Base-by-base conservation (phyloP, 2,329 filamentous ascomycete species). In the Emmonsiellopsis sp. region DNA sequence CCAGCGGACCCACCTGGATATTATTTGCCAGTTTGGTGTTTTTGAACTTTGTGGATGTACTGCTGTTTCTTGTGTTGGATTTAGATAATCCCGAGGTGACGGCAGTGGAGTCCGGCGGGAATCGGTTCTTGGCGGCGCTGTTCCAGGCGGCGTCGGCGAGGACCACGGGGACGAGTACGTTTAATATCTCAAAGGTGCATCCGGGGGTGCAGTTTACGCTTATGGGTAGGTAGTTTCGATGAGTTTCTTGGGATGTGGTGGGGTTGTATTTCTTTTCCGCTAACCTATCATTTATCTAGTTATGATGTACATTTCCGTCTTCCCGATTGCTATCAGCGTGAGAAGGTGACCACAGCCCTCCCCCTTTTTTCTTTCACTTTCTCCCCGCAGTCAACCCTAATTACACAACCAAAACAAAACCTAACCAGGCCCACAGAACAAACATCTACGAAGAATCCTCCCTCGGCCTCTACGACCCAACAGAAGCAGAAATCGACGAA, bases 271-370 rank as follows among this genome's bases (percentile, higher is more conserved):
- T 15, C 44, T 68, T 81, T 1, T 77, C 79, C 20, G 78, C 78
- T 38, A 31, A 13, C 47, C 31, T n/a, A 40, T 40, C 11, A 70
- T 83, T 0, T 83, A 83, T 46, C 76, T 95, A 68, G 84, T 96
- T 67, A 96, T 96, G 92, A 97, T 97, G 92, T 96, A 97, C 70
- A 94, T 97, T 58, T 93, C 90, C 50, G 86, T 95, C 54, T 94
- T 94, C 60, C 92, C 92, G 2, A 93, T 96, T 60, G 91, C 91
- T 64, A 96, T 97, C 62, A 91, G 87, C 5, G 86, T 96, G 57
- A 87, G 92, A 49, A 74, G 47, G 69, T 75, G 40, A 41, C 35
- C 13, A 31, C 7, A 15, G 2, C 20, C 11, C 16, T 37, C 1
- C 7, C 15, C 7, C 31, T 13, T 32, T 8, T 1, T 10, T 20